These are phyloP conservation scores for Arabis alpina DNA, from an alignment of 345 rosid genomes.

Conservation along the genomic window DNA sequence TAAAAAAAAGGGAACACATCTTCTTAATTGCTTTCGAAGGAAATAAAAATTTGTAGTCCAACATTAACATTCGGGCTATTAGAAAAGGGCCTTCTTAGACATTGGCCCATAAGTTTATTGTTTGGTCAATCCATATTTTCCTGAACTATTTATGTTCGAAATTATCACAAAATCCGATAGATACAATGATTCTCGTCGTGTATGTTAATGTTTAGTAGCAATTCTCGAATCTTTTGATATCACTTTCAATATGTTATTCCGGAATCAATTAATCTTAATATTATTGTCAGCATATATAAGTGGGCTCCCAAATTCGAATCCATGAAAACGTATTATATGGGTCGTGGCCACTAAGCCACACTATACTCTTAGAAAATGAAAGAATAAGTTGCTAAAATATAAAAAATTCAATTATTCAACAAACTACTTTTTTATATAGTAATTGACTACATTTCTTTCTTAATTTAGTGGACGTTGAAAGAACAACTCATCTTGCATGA, in stretches of 20 bases:
- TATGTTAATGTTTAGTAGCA: conserved; percentile 9
- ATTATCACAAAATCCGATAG: neutral
- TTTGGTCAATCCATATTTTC: neutral
- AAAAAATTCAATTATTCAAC: conserved; percentile 16
- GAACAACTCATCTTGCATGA: conserved; percentile 29
- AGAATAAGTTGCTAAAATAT: neutral
- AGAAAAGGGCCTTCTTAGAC: conserved; percentile 2
- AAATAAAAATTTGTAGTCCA: neutral
- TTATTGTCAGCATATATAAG: conserved; percentile 1
- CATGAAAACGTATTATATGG: conserved; percentile 21
- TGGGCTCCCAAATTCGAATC: conserved; percentile 19
- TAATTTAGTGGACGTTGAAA: conserved; percentile 9
- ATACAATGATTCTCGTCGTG: neutral
- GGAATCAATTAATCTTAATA: conserved; percentile 19
- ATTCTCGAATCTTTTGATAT: conserved; percentile 1
- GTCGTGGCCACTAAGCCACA: conserved; percentile 28
- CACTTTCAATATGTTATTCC: neutral
- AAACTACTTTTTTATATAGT: too few species aligned
- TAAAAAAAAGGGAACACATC: neutral
- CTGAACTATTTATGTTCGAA: neutral
- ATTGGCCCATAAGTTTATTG: neutral
- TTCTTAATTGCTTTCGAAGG: conserved; percentile 9
- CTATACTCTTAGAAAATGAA: neutral
- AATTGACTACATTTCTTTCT: neutral
- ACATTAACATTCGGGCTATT: neutral